phyloP scores from a whole-genome alignment of 345 rosid genomes.

The Isatis tinctoria region DNA sequence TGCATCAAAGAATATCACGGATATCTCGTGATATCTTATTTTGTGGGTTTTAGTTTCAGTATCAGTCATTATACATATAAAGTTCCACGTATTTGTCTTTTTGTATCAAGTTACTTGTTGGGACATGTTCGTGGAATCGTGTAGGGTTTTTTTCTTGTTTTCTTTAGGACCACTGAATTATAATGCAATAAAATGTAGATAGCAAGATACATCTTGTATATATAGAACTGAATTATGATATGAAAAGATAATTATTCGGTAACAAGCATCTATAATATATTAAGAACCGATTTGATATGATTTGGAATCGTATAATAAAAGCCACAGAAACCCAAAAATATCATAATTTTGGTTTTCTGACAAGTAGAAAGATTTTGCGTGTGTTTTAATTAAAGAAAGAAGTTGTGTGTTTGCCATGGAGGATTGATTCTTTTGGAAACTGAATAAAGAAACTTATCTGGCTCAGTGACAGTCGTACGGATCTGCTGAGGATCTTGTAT shows the following conservation, averaged over 20 bases:
- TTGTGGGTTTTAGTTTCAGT: conserved; percentile 45
- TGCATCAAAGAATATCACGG: conserved; percentile 50
- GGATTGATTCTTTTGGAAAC: conserved; percentile 23
- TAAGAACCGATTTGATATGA: conserved; percentile 22
- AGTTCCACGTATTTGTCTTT: conserved; percentile 16
- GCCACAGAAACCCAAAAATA: background rate
- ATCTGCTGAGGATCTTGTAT: conserved; percentile 17
- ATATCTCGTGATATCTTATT: conserved; percentile 60
- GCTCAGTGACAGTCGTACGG: conserved; percentile 26
- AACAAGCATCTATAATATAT: conserved; percentile 1
- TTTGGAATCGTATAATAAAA: conserved; percentile 20
- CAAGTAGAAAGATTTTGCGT: conserved; percentile 10
- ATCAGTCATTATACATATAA: conserved; percentile 22
- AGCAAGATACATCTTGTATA: background rate
- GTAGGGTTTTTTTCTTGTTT: background rate
- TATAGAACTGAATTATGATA: conserved; percentile 7
- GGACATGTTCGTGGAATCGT: conserved; percentile 28
- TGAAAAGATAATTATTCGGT: conserved; percentile 13
- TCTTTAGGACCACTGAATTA: conserved; percentile 22
- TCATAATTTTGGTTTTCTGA: background rate
- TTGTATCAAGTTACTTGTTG: conserved; percentile 20
- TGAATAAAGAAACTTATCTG: conserved; percentile 22
- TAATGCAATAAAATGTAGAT: background rate
- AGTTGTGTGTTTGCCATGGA: conserved; percentile 12
- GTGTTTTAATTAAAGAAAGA: conserved; percentile 15